Evolutionary conservation across 768 basidiomycete genomes (phyloP).

Genomic region (Termitomyces sp.): DNA sequence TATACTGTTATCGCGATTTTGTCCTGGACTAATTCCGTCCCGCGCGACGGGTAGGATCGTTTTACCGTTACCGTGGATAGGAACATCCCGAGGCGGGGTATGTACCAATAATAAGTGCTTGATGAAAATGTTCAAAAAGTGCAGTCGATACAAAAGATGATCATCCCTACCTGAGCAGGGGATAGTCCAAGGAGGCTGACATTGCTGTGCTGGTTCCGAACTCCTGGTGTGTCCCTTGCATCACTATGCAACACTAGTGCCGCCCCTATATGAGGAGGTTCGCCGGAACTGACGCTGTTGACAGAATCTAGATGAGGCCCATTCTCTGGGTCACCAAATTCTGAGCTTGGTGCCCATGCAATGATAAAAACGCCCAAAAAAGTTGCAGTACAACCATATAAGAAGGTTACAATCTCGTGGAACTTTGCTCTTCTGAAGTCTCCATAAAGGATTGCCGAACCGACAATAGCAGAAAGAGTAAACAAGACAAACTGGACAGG

Average conservation of each 20-base stretch:
- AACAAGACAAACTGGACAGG: slow-evolving; percentile 95
- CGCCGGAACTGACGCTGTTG: slow-evolving; percentile 15
- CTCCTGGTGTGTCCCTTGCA: slow-evolving; percentile 37
- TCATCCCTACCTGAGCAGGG: slow-evolving; percentile 58
- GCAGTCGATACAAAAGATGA: neutral
- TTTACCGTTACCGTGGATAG: slow-evolving; percentile 28
- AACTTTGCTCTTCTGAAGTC: slow-evolving; percentile 85
- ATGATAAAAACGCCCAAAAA: slow-evolving; percentile 89
- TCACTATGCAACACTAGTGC: slow-evolving; percentile 49
- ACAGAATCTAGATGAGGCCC: slow-evolving; percentile 21
- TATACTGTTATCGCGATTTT: slow-evolving; percentile 21
- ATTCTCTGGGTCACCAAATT: slow-evolving; percentile 25
- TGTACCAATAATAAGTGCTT: slow-evolving; percentile 65
- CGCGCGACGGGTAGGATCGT: neutral
- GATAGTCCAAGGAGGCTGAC: slow-evolving; percentile 68
- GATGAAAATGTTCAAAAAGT: neutral
- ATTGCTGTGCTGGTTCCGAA: slow-evolving; percentile 52
- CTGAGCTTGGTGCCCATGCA: slow-evolving; percentile 53
- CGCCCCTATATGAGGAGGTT: slow-evolving; percentile 28
- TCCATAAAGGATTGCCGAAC: slow-evolving; percentile 90
- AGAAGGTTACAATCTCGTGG: slow-evolving; percentile 78
- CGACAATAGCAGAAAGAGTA: slow-evolving; percentile 88
- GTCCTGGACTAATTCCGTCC: slow-evolving; percentile 1
- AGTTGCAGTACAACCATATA: slow-evolving; percentile 87
- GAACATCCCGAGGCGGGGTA: slow-evolving; percentile 55